phyloP scores from a whole-genome alignment of 2,329 filamentous ascomycete species.

The Ambrosiella beaveri region DNA sequence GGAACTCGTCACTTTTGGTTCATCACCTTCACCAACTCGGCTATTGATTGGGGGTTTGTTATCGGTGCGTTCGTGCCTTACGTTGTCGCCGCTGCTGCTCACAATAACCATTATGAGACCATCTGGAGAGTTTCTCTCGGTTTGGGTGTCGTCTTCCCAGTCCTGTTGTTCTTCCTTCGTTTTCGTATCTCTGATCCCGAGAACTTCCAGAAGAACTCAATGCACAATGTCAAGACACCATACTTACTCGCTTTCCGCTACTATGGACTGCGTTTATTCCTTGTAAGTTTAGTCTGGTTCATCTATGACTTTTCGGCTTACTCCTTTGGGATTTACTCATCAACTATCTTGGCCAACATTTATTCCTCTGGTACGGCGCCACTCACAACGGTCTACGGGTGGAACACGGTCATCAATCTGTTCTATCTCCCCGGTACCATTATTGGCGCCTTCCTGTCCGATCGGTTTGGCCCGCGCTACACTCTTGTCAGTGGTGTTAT shows the following conservation, averaged over 20 bases:
- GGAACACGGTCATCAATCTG: constrained; percentile 74
- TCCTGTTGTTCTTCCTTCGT: constrained; percentile 48
- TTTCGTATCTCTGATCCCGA: constrained; percentile 62
- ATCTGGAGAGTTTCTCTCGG: constrained; percentile 74
- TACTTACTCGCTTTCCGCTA: constrained; percentile 41
- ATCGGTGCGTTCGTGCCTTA: constrained; percentile 60
- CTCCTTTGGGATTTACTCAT: constrained; percentile 72
- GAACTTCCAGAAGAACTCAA: constrained; percentile 53
- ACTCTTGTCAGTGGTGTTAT: constrained; percentile 55
- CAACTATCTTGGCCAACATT: constrained; percentile 51
- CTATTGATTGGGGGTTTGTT: constrained; percentile 67
- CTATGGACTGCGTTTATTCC: constrained; percentile 55
- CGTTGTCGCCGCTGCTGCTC: constrained; percentile 38
- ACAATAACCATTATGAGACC: constrained; percentile 45
- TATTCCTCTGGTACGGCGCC: constrained; percentile 29
- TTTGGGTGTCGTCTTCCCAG: constrained; percentile 59
- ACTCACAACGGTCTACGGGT: constrained; percentile 66
- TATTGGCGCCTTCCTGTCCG: constrained; percentile 57
- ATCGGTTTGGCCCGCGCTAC: constrained; percentile 62
- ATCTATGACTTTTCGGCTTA: constrained; percentile 75
- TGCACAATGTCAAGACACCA: constrained; percentile 42
- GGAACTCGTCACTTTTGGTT: constrained; percentile 84
- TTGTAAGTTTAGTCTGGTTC: constrained; percentile 68
- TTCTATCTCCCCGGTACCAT: constrained; percentile 79
- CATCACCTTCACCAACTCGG: constrained; percentile 65